Conservation (phyloP, 2,329 filamentous ascomycete species). For the Stagonosporopsis vannaccii region DNA sequence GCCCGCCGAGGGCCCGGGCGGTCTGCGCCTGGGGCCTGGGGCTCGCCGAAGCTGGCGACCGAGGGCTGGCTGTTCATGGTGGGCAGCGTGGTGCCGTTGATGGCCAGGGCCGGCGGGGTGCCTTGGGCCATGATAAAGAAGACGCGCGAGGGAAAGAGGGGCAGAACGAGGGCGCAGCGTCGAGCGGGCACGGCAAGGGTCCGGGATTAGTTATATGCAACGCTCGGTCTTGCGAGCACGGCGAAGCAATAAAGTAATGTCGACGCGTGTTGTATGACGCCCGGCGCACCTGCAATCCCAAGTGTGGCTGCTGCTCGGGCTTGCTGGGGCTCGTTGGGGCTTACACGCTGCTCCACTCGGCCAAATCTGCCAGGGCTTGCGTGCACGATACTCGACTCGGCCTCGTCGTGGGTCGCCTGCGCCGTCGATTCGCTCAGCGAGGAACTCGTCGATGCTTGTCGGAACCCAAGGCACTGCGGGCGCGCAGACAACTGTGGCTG, state of each 20-base stretch:
- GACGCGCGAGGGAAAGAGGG: slow-evolving; percentile 12
- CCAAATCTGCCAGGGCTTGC: slow-evolving; percentile 17
- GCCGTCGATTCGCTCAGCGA: slow-evolving; percentile 20
- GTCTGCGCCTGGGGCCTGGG: slow-evolving; percentile 8
- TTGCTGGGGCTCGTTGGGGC: slow-evolving; percentile 23
- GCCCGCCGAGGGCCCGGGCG: slow-evolving; percentile 34
- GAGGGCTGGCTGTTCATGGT: slow-evolving; percentile 38
- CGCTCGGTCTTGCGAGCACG: slow-evolving; percentile 8
- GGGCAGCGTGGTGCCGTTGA: slow-evolving; percentile 43
- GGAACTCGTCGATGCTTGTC: slow-evolving; percentile 27
- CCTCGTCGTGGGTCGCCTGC: slow-evolving; percentile 16
- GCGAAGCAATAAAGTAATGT: slow-evolving; percentile 19
- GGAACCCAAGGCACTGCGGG: slow-evolving; percentile 24
- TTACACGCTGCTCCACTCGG: slow-evolving; percentile 25
- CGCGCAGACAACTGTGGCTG: slow-evolving; percentile 31
- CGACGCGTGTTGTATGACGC: slow-evolving; percentile 44
- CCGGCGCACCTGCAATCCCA: slow-evolving; percentile 20
- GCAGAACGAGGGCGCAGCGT: slow-evolving; percentile 5
- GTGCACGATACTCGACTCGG: slow-evolving; percentile 16
- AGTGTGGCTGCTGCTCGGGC: slow-evolving; percentile 33
- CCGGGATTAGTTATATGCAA: slow-evolving; percentile 1
- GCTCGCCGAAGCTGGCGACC: slow-evolving; percentile 28
- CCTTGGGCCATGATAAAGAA: slow-evolving; percentile 33
- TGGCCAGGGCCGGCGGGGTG: slow-evolving; percentile 31
- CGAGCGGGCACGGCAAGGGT: slow-evolving; percentile 10